Evolutionary conservation across 192 early-diverging fungal genomes (phyloP), one percentile per base, ranked within the genome.

Genomic region (Blastocladiella britannica): DNA sequence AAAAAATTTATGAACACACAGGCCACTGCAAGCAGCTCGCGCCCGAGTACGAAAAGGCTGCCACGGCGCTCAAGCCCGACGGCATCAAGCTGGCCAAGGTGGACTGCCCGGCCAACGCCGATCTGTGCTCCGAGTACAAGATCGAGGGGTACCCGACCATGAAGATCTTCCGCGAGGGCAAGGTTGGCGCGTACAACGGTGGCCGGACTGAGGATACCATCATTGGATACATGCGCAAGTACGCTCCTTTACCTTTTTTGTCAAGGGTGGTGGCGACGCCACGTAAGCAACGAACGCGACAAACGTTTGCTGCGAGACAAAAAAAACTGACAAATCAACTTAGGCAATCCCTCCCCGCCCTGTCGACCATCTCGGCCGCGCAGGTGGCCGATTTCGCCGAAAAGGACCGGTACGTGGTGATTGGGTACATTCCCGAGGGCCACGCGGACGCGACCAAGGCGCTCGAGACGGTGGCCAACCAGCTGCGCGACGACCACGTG

Each of bases 41-140:
- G 25, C 93, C 93, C 55, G 86, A 94, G 59, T 97, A 91, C 69
- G 93, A 93, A 65, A 71, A 75, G 52, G 92, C 91, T 53, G 93
- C 93, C 60, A 85, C 87, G 9, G 57, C 72, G 55, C 79, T 97
- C 53, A 91, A 91, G 77, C 68, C 70, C 20, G 66, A 73, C 43
- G 72, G 70, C 43, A 82, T 92, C 58, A 65, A 75, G 51, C 60
- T 97, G 53, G 92, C 88, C 71, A 94, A 97, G 77, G 89, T 97
- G 31, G 93, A 97, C 69, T 97, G 93, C 75, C 94, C 91, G 12
- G 84, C 79, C 43, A 85, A 90, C 60, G 72, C 78, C 30, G 81
- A 82, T 8, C 66, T 90, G 26, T 97, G 93, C 70, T 74, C 80
- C 54, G 79, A 88, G 61, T 73, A 85, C 56, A 78, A 81, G 30